Conservation (phyloP, 2,329 filamentous ascomycete species). For the Colletotrichum sp. region DNA sequence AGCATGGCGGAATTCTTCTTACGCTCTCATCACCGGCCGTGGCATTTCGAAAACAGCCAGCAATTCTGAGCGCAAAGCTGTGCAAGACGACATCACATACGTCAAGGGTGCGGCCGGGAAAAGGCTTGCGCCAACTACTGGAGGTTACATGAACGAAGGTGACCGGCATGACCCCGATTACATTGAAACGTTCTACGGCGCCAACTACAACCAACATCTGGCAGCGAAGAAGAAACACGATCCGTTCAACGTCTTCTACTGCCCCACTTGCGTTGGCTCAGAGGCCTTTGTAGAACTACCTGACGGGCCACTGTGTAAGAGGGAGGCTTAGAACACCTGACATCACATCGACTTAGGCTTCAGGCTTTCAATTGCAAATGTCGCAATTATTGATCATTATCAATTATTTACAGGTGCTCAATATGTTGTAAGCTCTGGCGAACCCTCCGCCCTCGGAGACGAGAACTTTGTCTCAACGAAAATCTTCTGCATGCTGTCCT, state of each 20-base stretch:
- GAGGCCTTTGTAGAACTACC: constrained; percentile 31
- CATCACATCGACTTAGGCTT: background rate
- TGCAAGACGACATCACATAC: constrained; percentile 31
- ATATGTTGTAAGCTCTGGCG: constrained; percentile 49
- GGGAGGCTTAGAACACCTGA: background rate
- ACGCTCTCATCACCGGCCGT: constrained; percentile 20
- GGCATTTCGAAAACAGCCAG: constrained; percentile 22
- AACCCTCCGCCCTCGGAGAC: constrained; percentile 46
- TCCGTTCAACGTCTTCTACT: constrained; percentile 37
- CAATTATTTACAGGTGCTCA: background rate
- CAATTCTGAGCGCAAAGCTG: constrained; percentile 18
- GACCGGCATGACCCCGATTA: constrained; percentile 38
- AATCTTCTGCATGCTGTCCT: constrained; percentile 82
- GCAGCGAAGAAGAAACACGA: constrained; percentile 38
- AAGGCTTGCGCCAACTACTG: constrained; percentile 41
- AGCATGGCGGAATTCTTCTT: background rate
- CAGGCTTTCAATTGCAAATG: background rate
- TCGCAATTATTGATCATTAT: background rate
- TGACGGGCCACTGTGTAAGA: constrained; percentile 25
- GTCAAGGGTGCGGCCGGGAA: constrained; percentile 34
- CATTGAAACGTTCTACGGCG: constrained; percentile 37
- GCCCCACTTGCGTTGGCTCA: constrained; percentile 42
- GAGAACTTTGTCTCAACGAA: constrained; percentile 68
- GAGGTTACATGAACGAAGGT: constrained; percentile 49
- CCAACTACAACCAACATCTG: constrained; percentile 33